Evolutionary conservation across 2,329 filamentous ascomycete genomes (phyloP), one percentile per base, ranked within the genome.

Genomic region (Ciborinia camelliae): DNA sequence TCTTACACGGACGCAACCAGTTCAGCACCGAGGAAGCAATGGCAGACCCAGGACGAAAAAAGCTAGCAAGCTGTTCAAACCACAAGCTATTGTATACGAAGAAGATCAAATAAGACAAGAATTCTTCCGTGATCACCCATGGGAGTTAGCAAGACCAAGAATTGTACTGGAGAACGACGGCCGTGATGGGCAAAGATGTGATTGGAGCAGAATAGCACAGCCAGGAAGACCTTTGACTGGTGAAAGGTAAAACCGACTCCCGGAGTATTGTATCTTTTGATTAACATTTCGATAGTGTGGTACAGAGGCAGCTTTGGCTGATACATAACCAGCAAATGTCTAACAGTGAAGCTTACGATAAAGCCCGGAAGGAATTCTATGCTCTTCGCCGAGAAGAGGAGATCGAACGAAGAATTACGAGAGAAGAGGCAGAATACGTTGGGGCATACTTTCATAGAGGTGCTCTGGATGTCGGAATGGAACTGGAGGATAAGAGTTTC

Each of bases 81-180:
- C 95, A 1, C 85, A 92, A 69, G 79, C 81, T 65, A 88, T 99
- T 68, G 80, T 79, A 62, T 97, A 95, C 76, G 86, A 90, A 66
- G 95, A 99, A 77, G 95, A 99, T 78, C 78, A 80, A 66, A 81
- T 99, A 73, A 88, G 95, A 68, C 82, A 79, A 70, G 86, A 88
- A 35, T 99, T 98, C 80, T 99, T 91, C 81, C 86, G 84, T 73
- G 94, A 99, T 77, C 95, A 99, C 76, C 95, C 95, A 6, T 99
- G 95, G 95, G 95, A 99, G 79, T 80, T 99, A 74, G 95, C 95
- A 23, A 84, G 94, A 68, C 95, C 95, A 63, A 84, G 91, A 71
- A 82, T 97, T 65, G 81, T 99, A 54, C 79, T 98, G 12, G 95
- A 99, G 79, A 81, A 87, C 71, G 90, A 94, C 73, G 95, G 95